Percentiles rank a stretch among this genome's conserved stretches.
Evolutionary conservation across 169 alveolate genomes (phyloP).

Genomic region (Eimeria necatrix): DNA sequence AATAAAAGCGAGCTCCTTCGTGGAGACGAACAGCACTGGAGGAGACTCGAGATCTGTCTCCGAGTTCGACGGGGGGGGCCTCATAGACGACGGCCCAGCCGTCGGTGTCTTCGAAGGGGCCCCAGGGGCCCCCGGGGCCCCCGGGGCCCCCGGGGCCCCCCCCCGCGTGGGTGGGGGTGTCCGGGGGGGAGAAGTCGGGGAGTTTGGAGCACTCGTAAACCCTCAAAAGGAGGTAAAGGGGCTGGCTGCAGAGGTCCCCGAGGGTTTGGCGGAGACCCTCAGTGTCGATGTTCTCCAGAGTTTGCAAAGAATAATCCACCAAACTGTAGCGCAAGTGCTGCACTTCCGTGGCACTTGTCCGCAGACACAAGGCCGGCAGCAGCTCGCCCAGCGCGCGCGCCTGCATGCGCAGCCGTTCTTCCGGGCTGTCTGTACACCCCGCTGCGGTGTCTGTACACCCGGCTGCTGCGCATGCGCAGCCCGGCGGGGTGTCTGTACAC

Average conservation of each 20-base stretch:
- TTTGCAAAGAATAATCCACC: neutral
- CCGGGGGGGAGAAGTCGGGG: neutral
- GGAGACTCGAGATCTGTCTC: slow-evolving; percentile 20
- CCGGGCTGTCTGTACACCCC: neutral
- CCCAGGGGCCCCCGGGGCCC: neutral
- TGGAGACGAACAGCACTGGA: neutral
- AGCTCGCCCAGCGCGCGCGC: neutral
- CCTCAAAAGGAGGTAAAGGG: neutral
- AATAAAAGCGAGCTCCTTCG: slow-evolving; percentile 1
- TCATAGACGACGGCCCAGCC: slow-evolving; percentile 11
- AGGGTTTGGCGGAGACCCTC: neutral
- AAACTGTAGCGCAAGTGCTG: neutral
- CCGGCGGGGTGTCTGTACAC: no score
- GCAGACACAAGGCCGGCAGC: neutral
- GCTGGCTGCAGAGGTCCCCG: neutral
- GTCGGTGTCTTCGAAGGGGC: neutral
- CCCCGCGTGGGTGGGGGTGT: neutral
- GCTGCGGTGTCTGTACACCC: no score
- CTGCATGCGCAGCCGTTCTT: neutral
- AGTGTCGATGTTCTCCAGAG: neutral
- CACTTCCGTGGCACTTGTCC: neutral
- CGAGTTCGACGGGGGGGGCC: slow-evolving; percentile 7
- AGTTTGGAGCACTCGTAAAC: neutral
- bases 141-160: neutral
- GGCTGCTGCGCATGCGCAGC: no score